phyloP scores from a whole-genome alignment of 2,329 filamentous ascomycete species.

The Aspergillaceae sp. region DNA sequence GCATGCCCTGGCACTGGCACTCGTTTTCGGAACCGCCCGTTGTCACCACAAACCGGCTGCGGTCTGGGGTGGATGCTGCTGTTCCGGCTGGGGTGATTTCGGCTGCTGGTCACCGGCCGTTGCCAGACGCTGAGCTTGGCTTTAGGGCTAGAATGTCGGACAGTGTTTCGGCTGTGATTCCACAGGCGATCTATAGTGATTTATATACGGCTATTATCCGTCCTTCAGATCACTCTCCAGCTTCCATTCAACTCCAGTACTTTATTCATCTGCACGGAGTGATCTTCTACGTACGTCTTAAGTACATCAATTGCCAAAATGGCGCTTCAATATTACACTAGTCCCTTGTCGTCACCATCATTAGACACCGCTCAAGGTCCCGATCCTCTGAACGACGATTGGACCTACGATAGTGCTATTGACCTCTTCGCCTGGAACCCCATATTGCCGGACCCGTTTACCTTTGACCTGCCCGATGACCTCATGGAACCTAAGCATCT shows the following conservation, averaged over 20 bases:
- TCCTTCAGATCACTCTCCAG: neutral
- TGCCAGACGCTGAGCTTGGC: neutral
- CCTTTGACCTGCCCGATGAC: constrained; percentile 23
- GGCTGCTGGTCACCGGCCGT: constrained; percentile 10
- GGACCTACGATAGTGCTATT: constrained; percentile 28
- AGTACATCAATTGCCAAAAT: too few species aligned
- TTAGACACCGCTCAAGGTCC: constrained; percentile 12
- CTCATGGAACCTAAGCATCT: constrained; percentile 20
- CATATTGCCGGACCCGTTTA: constrained; percentile 21
- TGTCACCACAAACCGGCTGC: neutral
- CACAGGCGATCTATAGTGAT: neutral
- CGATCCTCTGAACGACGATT: constrained; percentile 28
- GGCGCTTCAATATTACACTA: neutral
- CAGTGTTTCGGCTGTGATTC: neutral
- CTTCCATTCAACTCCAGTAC: neutral
- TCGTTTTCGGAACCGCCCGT: constrained; percentile 1
- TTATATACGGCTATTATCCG: neutral
- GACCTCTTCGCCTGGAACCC: constrained; percentile 27
- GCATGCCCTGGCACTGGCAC: neutral
- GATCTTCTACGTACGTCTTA: neutral
- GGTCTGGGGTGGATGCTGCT: constrained; percentile 8
- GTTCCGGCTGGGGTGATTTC: constrained; percentile 20
- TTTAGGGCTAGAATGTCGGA: neutral
- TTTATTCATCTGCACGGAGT: too few species aligned
- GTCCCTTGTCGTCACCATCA: neutral